Conservation (phyloP, 148 eudicot species). For the Cornus suecica region DNA sequence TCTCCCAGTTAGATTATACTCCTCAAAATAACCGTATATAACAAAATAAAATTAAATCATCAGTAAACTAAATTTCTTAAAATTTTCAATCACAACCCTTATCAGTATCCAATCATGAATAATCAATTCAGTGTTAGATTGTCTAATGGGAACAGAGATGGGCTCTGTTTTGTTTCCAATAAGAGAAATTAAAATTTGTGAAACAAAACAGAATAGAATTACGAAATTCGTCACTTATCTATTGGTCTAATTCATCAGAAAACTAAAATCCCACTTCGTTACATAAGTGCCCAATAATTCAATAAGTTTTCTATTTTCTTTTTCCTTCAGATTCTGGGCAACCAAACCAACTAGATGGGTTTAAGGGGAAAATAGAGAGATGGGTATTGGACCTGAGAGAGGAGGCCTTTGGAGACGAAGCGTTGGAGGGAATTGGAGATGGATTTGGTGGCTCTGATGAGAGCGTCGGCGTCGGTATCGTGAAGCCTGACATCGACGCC, state of each 20-base stretch:
- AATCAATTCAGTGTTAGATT: not conserved
- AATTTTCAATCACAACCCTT: not conserved
- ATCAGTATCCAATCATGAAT: not conserved
- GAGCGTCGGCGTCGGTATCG: conserved; percentile 61
- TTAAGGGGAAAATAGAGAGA: too few species aligned
- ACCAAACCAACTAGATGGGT: too few species aligned
- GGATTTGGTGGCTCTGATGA: conserved; percentile 42
- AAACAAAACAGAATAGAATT: not conserved
- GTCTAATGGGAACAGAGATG: not conserved
- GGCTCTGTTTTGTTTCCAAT: not conserved
- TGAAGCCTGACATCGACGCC: conserved; percentile 63
- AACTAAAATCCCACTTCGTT: too few species aligned
- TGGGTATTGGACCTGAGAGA: conserved; percentile 46
- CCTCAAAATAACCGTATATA: not conserved
- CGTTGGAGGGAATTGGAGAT: conserved; percentile 49
- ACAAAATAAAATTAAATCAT: too few species aligned
- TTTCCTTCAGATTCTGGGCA: too few species aligned
- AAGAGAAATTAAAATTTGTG: too few species aligned
- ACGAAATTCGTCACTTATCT: not conserved
- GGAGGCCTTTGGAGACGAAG: conserved; percentile 50
- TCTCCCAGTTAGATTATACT: not conserved
- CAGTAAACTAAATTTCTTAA: too few species aligned
- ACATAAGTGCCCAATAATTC: too few species aligned
- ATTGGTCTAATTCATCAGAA: not conserved
- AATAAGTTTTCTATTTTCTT: too few species aligned